Evolutionary conservation across 1,284 basidiomycete genomes (phyloP).

Genomic region (Malassezia globosa): DNA sequence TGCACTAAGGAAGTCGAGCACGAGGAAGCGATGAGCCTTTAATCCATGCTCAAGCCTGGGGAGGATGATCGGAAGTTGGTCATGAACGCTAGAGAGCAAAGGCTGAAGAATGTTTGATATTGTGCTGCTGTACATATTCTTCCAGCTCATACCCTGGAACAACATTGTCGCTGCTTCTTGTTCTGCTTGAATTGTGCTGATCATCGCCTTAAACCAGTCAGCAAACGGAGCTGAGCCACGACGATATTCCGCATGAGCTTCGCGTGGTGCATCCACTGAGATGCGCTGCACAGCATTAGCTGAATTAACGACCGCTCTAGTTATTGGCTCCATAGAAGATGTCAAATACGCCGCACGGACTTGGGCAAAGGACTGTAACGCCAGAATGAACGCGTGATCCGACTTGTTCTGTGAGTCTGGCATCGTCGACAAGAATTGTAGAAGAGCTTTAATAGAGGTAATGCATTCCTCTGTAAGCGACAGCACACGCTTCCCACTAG

Average conservation of each 20-base stretch:
- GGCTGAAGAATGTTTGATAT: slow-evolving; percentile 23
- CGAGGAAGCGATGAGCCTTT: slow-evolving; percentile 32
- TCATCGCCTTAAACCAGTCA: slow-evolving; percentile 27
- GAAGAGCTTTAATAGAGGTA: slow-evolving; percentile 25
- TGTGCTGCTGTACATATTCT: slow-evolving; percentile 19
- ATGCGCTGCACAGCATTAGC: slow-evolving; percentile 5
- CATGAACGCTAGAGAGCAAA: slow-evolving; percentile 17
- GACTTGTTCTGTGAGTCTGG: background rate
- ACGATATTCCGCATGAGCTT: slow-evolving; percentile 13
- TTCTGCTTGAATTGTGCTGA: slow-evolving; percentile 33
- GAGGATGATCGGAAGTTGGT: slow-evolving; percentile 23
- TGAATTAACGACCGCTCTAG: background rate
- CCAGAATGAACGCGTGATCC: background rate
- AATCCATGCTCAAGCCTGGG: slow-evolving; percentile 25
- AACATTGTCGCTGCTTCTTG: slow-evolving; percentile 23
- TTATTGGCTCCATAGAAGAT: background rate
- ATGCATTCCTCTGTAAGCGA: slow-evolving; percentile 22
- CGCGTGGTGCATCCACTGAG: slow-evolving; percentile 6
- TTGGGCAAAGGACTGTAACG: background rate
- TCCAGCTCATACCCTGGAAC: slow-evolving; percentile 22
- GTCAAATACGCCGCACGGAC: slow-evolving; percentile 9
- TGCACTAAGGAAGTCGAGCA: slow-evolving; percentile 25
- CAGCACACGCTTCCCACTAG: slow-evolving; percentile 16
- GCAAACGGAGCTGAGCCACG: slow-evolving; percentile 21
- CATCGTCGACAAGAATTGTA: slow-evolving; percentile 16